A percentile compares a stretch with the other conserved stretches of the same genome.
Evolutionary conservation across 2,329 filamentous ascomycete genomes (phyloP).

Genomic region (Phoma herbarum): DNA sequence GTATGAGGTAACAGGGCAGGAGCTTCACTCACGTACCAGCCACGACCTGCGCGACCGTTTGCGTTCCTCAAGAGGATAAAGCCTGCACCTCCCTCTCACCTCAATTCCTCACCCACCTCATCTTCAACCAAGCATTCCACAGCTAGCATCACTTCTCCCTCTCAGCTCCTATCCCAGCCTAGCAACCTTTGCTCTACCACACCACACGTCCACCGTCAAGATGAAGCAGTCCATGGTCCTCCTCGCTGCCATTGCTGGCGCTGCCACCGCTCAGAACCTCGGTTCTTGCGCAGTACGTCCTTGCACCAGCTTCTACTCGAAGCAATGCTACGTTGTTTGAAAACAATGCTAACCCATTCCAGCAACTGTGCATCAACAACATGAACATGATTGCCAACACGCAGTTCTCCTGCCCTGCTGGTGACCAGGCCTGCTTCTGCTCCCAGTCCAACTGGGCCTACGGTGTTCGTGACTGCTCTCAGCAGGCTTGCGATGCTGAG

Average conservation of each 20-base stretch:
- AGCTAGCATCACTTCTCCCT: slow-evolving; percentile 21
- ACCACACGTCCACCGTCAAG: slow-evolving; percentile 18
- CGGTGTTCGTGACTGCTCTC: slow-evolving; percentile 59
- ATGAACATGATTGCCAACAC: slow-evolving; percentile 54
- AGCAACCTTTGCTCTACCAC: slow-evolving; percentile 28
- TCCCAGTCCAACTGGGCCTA: slow-evolving; percentile 55
- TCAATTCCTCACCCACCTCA: slow-evolving; percentile 17
- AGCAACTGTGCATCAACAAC: slow-evolving; percentile 57
- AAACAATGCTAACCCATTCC: slow-evolving; percentile 22
- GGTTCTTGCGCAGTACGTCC: slow-evolving; percentile 50
- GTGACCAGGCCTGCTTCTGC: slow-evolving; percentile 57
- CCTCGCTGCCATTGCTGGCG: slow-evolving; percentile 47
- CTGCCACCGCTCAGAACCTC: slow-evolving; percentile 48
- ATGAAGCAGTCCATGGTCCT: slow-evolving; percentile 53
- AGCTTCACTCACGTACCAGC: slow-evolving; percentile 21
- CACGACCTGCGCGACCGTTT: slow-evolving; percentile 24
- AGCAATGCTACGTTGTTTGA: not conserved
- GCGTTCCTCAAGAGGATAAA: slow-evolving; percentile 16
- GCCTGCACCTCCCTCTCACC: slow-evolving; percentile 21
- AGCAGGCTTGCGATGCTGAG: slow-evolving; percentile 49
- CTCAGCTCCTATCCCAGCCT: slow-evolving; percentile 30
- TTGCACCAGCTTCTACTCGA: not conserved
- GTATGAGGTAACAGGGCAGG: slow-evolving; percentile 22
- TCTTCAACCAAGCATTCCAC: slow-evolving; percentile 21
- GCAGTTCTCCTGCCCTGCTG: slow-evolving; percentile 52